A percentile compares a stretch with the other conserved stretches of the same genome.
phyloP scores from a whole-genome alignment of 1,139 yeast genomes.

The Hyphopichia burtonii region DNA sequence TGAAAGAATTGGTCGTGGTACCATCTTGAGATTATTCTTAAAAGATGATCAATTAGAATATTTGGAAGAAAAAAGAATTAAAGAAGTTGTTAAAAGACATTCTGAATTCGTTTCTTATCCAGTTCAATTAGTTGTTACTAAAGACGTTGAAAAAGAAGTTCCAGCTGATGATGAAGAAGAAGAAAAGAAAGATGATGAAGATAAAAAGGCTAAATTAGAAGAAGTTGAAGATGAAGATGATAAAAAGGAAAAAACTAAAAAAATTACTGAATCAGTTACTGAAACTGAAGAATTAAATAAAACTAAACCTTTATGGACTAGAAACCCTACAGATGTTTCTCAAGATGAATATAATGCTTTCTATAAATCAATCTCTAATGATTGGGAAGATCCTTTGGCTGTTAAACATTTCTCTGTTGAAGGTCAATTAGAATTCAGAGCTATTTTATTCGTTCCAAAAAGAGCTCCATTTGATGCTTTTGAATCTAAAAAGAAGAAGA shows the following conservation, averaged over 20 bases:
- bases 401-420: slow-evolving; percentile 99
- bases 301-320: slow-evolving; percentile 99
- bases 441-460: slow-evolving; percentile 95
- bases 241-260: slow-evolving; percentile 71
- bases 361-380: slow-evolving; percentile 98
- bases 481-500: slow-evolving; percentile 98
- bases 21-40: slow-evolving; percentile 91
- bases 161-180: slow-evolving; percentile 71
- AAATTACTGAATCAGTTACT: slow-evolving; percentile 80
- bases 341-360: slow-evolving; percentile 99
- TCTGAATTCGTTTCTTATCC: slow-evolving; percentile 99
- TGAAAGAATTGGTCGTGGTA: slow-evolving; percentile 92
- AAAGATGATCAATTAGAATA: slow-evolving; percentile 99
- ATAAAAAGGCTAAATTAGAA: slow-evolving; percentile 60
- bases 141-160: slow-evolving; percentile 96
- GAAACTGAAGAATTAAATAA: slow-evolving; percentile 98
- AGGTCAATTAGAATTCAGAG: slow-evolving; percentile 99
- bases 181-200: slow-evolving; percentile 47
- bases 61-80: slow-evolving; percentile 98
- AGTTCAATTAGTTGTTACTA: slow-evolving; percentile 96
- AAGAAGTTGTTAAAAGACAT: slow-evolving; percentile 99
- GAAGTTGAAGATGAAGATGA: slow-evolving; percentile 68
- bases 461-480: slow-evolving; percentile 99
- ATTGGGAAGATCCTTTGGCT: slow-evolving; percentile 99
- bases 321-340: slow-evolving; percentile 96